These are phyloP conservation scores for Canavalia gladiata DNA, from an alignment of 306 rosid species.

Conservation along the genomic window DNA sequence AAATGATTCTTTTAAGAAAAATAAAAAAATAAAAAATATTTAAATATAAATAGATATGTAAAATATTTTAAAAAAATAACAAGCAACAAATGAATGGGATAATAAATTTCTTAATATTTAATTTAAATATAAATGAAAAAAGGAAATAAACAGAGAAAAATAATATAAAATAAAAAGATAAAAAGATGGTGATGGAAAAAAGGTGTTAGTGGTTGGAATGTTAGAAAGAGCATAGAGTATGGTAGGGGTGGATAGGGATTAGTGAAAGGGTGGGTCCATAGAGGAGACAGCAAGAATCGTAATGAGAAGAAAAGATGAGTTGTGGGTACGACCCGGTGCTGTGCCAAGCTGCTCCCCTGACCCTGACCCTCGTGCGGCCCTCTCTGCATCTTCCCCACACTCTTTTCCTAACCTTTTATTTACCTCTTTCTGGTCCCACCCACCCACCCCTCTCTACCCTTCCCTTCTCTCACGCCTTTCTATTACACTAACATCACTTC, in stretches of 20 bases:
- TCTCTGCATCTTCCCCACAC: background rate
- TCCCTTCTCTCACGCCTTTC: background rate
- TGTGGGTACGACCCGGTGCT: slow-evolving; percentile 47
- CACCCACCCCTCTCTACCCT: no score
- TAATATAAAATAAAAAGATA: background rate
- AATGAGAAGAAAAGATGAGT: slow-evolving; percentile 48
- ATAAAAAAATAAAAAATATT: background rate
- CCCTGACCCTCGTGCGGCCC: slow-evolving; percentile 61
- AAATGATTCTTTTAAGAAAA: background rate
- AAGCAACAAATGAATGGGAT: no score
- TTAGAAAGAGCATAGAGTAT: background rate
- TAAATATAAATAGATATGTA: no score
- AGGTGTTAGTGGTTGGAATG: background rate
- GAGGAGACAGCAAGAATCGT: slow-evolving; percentile 69
- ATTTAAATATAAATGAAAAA: no score
- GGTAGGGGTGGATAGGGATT: no score
- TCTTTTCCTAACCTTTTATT: no score
- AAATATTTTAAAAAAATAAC: no score
- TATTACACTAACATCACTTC: no score
- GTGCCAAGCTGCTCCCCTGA: slow-evolving; percentile 37
- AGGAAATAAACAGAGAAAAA: no score
- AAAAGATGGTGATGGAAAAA: background rate
- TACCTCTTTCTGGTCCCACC: background rate
- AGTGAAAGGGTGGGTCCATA: slow-evolving; percentile 30
- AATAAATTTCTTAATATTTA: no score